Base-by-base conservation (phyloP, 2,329 filamentous ascomycete species). In the Juglanconis oblonga region DNA sequence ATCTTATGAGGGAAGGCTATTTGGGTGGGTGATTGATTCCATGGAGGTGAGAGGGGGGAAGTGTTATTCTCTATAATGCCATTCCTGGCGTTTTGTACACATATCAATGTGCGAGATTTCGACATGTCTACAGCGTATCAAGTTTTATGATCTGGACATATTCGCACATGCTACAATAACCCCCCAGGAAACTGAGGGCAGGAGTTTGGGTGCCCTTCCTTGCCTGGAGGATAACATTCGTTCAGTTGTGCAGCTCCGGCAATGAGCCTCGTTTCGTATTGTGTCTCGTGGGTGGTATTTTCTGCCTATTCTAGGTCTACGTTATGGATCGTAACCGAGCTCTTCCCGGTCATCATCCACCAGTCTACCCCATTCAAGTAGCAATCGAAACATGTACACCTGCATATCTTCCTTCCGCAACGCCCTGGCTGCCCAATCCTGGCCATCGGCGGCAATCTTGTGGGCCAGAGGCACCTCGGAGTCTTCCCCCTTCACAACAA, bases 361-460 rank as follows among this genome's bases (percentile, higher is more conserved):
- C 8, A 78, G 62, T 10, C 76, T 68, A 2, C 71, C 79, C 71
- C 78, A 81, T 64, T 81, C 80, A n/a, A 81, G 67, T 42, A 82
- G 64, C 55, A 87, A 65, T 44, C 84, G 71, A 59, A 81, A 81
- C 64, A 84, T 77, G 67, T 87, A 87, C 3, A 87, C 73, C 65
- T 79, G 73, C 81, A 86, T 85, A 65, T 87, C 84, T 54, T 84
- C 82, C 57, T 75, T 78, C 55, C 85, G 70, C 11, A 87, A 69
- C 2, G 83, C 81, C 67, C 72, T 78, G 57, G 77, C 73, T 0
- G 82, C 81, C 84, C 84, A 87, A n/a, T 75, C 70, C 52, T 78
- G 77, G 0, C 84, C 82, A 5, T 77, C 75, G 14, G 74, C 66
- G 8, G 84, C 84, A 62, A 88, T 85, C 59, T 71, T 73, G 66